Conservation (phyloP, 305 asterid genomes). For the Fraxinus nigra region DNA sequence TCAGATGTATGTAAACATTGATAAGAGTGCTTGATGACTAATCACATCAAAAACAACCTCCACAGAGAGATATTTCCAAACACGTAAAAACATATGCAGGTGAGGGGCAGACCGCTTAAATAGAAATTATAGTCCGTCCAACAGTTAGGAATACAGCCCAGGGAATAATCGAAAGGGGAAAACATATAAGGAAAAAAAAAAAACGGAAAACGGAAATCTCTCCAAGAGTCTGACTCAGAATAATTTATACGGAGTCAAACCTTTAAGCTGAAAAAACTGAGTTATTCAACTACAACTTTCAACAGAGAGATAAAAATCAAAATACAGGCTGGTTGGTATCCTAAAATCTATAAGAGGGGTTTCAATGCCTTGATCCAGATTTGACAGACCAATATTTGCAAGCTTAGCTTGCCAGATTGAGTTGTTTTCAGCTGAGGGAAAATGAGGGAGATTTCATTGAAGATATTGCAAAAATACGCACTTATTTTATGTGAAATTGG, state of each 20-base stretch:
- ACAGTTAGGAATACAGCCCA: background rate
- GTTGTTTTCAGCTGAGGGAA: background rate
- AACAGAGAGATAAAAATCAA: background rate
- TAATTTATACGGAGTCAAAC: background rate
- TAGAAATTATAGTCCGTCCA: background rate
- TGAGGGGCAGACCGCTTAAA: background rate
- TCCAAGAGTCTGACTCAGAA: background rate
- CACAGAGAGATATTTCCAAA: background rate
- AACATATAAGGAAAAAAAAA: background rate
- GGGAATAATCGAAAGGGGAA: background rate
- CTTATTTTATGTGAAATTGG: background rate
- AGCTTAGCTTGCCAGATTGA: background rate
- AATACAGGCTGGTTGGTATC: background rate
- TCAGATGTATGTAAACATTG: slow-evolving; percentile 11
- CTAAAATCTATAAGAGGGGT: background rate
- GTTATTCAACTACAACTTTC: background rate
- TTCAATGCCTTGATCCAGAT: background rate
- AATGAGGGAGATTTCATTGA: background rate
- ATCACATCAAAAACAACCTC: slow-evolving; percentile 6
- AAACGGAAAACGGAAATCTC: background rate
- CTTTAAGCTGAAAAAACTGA: background rate
- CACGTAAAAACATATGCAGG: background rate
- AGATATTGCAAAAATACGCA: background rate
- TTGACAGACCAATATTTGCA: background rate
- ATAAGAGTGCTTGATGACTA: background rate